Conservation (phyloP, 139 green algal genomes). For the Chlorella sp. region DNA sequence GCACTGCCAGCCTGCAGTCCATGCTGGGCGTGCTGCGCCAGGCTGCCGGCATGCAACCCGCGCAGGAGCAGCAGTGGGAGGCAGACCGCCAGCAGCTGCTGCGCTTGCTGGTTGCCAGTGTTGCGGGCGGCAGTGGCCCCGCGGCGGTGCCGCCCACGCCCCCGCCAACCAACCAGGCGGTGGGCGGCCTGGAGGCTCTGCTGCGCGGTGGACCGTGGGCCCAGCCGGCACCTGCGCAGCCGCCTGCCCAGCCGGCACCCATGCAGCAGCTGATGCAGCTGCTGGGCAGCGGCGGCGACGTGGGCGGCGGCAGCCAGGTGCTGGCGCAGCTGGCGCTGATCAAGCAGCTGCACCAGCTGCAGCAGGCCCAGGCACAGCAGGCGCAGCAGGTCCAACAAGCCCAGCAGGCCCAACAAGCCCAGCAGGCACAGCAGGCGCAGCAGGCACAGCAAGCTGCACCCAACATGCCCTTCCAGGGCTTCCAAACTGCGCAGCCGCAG, state of each 20-base stretch:
- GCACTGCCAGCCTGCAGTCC: too few species aligned
- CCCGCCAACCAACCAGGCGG: not conserved
- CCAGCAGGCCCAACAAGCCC: not conserved
- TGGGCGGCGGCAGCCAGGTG: not conserved
- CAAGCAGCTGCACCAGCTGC: not conserved
- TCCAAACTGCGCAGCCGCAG: not conserved
- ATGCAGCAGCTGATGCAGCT: not conserved
- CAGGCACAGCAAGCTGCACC: not conserved
- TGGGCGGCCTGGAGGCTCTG: too few species aligned
- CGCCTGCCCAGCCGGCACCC: constrained; percentile 6
- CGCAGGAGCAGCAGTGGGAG: too few species aligned
- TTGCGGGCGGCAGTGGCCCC: too few species aligned
- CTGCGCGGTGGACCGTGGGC: not conserved
- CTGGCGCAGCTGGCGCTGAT: constrained; percentile 3
- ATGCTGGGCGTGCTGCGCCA: too few species aligned
- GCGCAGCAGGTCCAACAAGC: not conserved
- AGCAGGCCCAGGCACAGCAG: not conserved
- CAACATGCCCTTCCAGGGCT: not conserved
- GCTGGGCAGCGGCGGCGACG: not conserved
- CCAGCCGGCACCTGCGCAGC: not conserved
- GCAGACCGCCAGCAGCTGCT: too few species aligned
- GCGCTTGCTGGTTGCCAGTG: too few species aligned
- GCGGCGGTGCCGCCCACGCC: too few species aligned
- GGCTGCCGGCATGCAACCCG: too few species aligned
- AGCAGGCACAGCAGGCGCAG: not conserved